Conservation (phyloP, 2,329 filamentous ascomycete species). For the Botrytis sinoallii region DNA sequence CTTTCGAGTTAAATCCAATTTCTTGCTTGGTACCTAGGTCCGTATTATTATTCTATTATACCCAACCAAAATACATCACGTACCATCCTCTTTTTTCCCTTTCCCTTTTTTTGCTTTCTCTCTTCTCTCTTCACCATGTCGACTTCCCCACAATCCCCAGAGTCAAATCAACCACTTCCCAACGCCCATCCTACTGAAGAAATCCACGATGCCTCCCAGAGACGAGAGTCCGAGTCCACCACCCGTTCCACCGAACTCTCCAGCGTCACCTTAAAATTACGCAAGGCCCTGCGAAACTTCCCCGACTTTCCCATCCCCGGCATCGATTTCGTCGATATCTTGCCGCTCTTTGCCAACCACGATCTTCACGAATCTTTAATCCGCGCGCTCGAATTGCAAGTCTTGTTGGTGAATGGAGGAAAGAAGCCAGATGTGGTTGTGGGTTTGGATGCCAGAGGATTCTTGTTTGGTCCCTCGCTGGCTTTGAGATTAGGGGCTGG, state of each 20-base stretch:
- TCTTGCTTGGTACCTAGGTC: neutral
- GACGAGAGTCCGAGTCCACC: conserved; percentile 36
- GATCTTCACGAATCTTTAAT: conserved; percentile 72
- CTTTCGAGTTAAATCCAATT: neutral
- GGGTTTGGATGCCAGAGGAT: conserved; percentile 89
- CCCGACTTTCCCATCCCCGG: conserved; percentile 88
- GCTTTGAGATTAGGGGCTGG: conserved; percentile 77
- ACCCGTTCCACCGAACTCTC: conserved; percentile 38
- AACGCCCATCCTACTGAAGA: conserved; percentile 10
- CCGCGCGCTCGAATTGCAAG: conserved; percentile 79
- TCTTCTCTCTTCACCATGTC: conserved; percentile 36
- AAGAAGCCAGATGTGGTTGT: conserved; percentile 83
- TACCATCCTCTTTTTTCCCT: neutral
- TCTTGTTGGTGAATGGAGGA: conserved; percentile 59
- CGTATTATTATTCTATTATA: neutral
- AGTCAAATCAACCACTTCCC: conserved; percentile 21
- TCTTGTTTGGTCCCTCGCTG: conserved; percentile 88
- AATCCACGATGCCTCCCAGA: conserved; percentile 34
- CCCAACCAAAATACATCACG: neutral
- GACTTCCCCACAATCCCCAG: conserved; percentile 26
- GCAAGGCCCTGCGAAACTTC: conserved; percentile 75
- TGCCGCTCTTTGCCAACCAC: conserved; percentile 86
- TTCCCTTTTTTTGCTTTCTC: conserved; percentile 22
- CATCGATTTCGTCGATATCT: conserved; percentile 96
- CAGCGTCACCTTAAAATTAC: conserved; percentile 64